Evolutionary conservation across 768 basidiomycete species (phyloP).

Genomic region (Mycena capillaripes): DNA sequence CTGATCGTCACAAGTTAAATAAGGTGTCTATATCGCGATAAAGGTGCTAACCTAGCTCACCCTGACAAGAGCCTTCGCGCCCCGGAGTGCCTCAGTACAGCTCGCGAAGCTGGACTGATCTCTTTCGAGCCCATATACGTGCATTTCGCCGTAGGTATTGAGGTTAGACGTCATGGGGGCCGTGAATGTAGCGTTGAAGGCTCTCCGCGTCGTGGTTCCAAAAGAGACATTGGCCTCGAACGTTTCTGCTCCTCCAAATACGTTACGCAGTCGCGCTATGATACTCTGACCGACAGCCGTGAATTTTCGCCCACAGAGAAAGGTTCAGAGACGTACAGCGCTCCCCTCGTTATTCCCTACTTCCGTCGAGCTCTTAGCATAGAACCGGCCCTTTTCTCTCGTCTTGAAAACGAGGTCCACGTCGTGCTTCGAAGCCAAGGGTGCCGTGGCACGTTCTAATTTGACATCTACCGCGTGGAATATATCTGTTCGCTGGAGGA

Average conservation of each 20-base stretch:
- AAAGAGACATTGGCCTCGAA: slow-evolving; percentile 86
- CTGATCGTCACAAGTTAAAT: slow-evolving; percentile 45
- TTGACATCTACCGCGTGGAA: slow-evolving; percentile 77
- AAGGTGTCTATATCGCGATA: slow-evolving; percentile 35
- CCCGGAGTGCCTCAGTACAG: slow-evolving; percentile 74
- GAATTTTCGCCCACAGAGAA: slow-evolving; percentile 1
- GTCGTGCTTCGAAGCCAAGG: slow-evolving; percentile 68
- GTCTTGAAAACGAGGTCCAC: slow-evolving; percentile 88
- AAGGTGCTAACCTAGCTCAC: slow-evolving; percentile 73
- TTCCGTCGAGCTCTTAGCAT: slow-evolving; percentile 88
- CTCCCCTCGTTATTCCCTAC: slow-evolving; percentile 94
- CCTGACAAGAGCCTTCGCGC: slow-evolving; percentile 77
- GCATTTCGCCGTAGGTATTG: slow-evolving; percentile 76
- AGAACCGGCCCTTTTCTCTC: slow-evolving; percentile 82
- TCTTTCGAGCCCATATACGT: slow-evolving; percentile 79
- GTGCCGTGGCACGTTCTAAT: slow-evolving; percentile 70
- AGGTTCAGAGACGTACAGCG: slow-evolving; percentile 72
- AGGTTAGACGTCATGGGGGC: slow-evolving; percentile 75
- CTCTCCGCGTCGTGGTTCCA: slow-evolving; percentile 89
- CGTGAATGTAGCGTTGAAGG: slow-evolving; percentile 80
- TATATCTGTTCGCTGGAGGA: slow-evolving; percentile 81
- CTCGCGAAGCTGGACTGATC: slow-evolving; percentile 88
- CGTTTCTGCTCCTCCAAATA: slow-evolving; percentile 92
- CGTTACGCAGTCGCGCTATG: slow-evolving; percentile 86
- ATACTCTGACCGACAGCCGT: slow-evolving; percentile 63